A percentile compares a stretch with the other conserved stretches of the same genome.
phyloP scores from a whole-genome alignment of 129 eudicot genomes.

The Glebionis coronaria region DNA sequence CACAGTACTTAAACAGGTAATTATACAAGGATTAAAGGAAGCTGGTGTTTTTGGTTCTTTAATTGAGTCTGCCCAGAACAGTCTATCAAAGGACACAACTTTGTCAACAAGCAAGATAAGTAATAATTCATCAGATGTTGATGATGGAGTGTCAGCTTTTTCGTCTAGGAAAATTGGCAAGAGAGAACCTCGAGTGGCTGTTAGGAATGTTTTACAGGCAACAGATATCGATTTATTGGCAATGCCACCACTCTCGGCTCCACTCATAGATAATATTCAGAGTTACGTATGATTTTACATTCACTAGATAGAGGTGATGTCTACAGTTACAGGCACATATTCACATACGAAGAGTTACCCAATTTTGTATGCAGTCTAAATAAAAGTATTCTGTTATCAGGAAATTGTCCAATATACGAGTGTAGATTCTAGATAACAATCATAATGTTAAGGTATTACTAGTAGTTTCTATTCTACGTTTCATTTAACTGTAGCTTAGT shows the following conservation, averaged over 20 bases:
- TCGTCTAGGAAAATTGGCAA: conserved; percentile 39
- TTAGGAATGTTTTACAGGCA: conserved; percentile 37
- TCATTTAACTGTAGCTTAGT: too few species aligned
- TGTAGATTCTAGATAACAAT: neutral
- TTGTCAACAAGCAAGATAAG: conserved; percentile 19
- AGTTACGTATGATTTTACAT: neutral
- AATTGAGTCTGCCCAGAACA: conserved; percentile 30
- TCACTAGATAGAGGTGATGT: neutral
- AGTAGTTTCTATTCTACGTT: too few species aligned
- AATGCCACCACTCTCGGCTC: conserved; percentile 53
- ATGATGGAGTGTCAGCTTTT: conserved; percentile 9
- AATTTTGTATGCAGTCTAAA: conserved; percentile 23
- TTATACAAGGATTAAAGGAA: conserved; percentile 51
- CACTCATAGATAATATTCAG: conserved; percentile 19
- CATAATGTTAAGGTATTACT: too few species aligned
- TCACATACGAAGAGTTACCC: neutral
- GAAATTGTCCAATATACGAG: neutral
- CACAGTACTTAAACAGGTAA: conserved; percentile 32
- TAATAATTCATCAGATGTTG: conserved; percentile 18
- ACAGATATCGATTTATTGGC: conserved; percentile 27
- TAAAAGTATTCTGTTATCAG: conserved; percentile 9
- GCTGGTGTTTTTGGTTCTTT: conserved; percentile 48
- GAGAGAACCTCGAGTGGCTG: conserved; percentile 28
- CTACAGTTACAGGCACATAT: neutral
- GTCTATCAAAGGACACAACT: conserved; percentile 14